phyloP scores from a whole-genome alignment of 2,329 filamentous ascomycete genomes.

The Arthrobotrys entomopaga region DNA sequence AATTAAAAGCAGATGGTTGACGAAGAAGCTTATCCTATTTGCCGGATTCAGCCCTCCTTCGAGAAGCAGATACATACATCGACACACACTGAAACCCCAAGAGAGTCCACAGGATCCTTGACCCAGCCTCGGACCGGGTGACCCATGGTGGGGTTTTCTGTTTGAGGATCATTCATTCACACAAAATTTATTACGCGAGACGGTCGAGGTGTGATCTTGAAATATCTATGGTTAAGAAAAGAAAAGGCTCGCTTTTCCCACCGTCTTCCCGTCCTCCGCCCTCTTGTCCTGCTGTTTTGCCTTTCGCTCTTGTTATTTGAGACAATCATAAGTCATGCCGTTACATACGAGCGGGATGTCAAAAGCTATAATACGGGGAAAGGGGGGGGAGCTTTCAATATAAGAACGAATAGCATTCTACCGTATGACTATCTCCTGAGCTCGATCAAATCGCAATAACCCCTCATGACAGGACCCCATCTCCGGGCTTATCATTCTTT shows the following conservation, averaged over 20 bases:
- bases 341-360: conserved; percentile 37
- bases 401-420: conserved; percentile 48
- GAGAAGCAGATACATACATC: conserved; percentile 49
- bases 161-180: conserved; percentile 51
- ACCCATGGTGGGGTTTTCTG: conserved; percentile 49
- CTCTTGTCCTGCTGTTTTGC: conserved; percentile 13
- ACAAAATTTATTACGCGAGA: conserved; percentile 52
- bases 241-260: conserved; percentile 31
- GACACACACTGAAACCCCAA: conserved; percentile 53
- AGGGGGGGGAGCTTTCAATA: conserved; percentile 33
- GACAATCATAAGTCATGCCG: conserved; percentile 46
- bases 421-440: conserved; percentile 55
- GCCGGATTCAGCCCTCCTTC: conserved; percentile 53
- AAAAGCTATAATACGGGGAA: conserved; percentile 6
- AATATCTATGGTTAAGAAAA: conserved; percentile 44
- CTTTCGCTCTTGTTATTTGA: conserved; percentile 32
- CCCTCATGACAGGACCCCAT: conserved; percentile 49
- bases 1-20: conserved; percentile 6
- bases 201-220: conserved; percentile 44
- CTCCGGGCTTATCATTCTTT: conserved; percentile 52
- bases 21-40: conserved; percentile 56
- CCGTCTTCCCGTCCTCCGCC: conserved; percentile 27
- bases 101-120: conserved; percentile 54
- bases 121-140: conserved; percentile 54
- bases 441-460: conserved; percentile 56